phyloP scores from a whole-genome alignment of 106 monocot genomes.

The Amphibolis antarctica region DNA sequence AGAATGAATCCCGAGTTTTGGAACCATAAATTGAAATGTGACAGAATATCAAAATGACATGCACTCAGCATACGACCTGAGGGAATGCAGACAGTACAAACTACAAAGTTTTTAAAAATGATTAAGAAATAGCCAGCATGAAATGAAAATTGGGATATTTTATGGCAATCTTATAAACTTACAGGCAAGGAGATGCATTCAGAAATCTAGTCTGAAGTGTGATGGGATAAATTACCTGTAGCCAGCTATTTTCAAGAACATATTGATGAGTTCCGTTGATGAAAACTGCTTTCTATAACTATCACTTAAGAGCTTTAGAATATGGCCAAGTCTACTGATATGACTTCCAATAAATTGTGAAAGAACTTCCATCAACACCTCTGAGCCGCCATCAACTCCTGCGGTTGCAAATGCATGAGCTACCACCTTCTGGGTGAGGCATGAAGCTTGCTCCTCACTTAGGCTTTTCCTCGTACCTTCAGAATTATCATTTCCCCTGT shows the following conservation, averaged over 20 bases:
- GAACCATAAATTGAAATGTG: too few relatives aligned
- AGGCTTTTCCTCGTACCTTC: conserved; percentile 40
- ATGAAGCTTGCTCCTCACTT: conserved; percentile 56
- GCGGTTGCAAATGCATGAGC: conserved; percentile 30
- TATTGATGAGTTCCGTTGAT: conserved; percentile 75
- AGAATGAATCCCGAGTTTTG: too few relatives aligned
- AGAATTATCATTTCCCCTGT: conserved; percentile 53
- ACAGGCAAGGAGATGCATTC: neutral
- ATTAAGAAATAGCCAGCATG: too few relatives aligned
- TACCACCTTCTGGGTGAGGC: conserved; percentile 38
- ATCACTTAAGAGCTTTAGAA: conserved; percentile 68
- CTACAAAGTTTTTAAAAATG: too few relatives aligned
- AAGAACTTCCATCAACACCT: conserved; percentile 47
- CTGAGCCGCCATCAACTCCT: conserved; percentile 71
- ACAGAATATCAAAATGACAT: too few relatives aligned
- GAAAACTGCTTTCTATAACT: conserved; percentile 71
- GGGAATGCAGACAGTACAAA: too few relatives aligned
- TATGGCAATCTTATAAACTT: neutral
- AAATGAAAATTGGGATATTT: too few relatives aligned
- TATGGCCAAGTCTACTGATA: conserved; percentile 63
- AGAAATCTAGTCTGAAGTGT: neutral
- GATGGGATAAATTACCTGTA: conserved; percentile 25
- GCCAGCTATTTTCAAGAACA: conserved; percentile 73
- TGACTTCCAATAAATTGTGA: conserved; percentile 49
- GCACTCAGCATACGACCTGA: too few relatives aligned